Base-by-base conservation (phyloP, 371 early-diverging fungal species). In the Phascolomyces articulosus region DNA sequence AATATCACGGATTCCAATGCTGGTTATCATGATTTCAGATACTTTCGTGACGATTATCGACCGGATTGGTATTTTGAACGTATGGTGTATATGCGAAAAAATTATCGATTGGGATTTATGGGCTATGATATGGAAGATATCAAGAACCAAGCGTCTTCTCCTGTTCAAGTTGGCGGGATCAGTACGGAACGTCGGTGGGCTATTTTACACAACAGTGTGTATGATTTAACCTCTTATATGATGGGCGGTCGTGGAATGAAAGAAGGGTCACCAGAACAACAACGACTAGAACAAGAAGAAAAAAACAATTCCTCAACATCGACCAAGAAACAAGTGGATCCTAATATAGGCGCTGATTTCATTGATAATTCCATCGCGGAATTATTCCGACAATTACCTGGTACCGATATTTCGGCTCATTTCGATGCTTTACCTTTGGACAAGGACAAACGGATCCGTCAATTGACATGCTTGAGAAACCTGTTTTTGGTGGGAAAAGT, bases 401-500 rank as follows among this genome's bases (percentile, higher is more conserved):
- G 91, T 6, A 80, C 83, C 27, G 92, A 92, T 62, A 86, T 92
- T 26, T 82, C 92, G 13, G 80, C 87, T 54, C 77, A 79, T 54
- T 90, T 88, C 68, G 86, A 90, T 62, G 70, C 79, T 2, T 58
- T 87, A 21, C 75, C 82, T 0, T 20, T 82, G 38, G 76, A 72
- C 23, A 64, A 51, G 58, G 72, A 55, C 23, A 73, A 71, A 40
- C 74, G 76, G 15, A 72, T 67, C n/a, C 71, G 78, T 8, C 83
- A 85, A 58, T 23, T 83, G 58, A 78, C 71, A 6, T 98, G 98
- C 75, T 71, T 98, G 69, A 84, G 92, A 56, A 87, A 90, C 58
- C 76, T 93, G 24, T 96, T 95, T 70, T 91, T 91, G 67, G 91
- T 90, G 11, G 98, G 98, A 29, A 87, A 90, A 9, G 82, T 97